Evolutionary conservation across 495 filamentous ascomycete genomes (phyloP).

Genomic region (Aspergillus campestris): DNA sequence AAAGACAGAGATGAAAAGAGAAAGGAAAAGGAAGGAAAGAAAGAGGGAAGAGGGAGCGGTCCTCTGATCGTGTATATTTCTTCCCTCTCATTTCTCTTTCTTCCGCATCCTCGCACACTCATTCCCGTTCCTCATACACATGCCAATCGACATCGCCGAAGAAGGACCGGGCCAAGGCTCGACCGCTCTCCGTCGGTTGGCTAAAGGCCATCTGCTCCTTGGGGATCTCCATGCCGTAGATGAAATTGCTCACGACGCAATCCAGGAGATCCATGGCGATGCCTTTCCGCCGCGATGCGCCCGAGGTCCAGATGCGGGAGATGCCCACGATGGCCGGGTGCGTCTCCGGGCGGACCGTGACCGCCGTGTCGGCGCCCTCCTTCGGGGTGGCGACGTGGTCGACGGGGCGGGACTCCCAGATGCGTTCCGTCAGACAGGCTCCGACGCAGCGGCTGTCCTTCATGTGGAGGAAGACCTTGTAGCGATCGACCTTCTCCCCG

Average conservation of each 20-base stretch:
- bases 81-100: not conserved
- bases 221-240: conserved; percentile 57
- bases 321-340: conserved; percentile 54
- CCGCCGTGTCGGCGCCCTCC: conserved; percentile 31
- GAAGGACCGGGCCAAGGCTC: conserved; percentile 52
- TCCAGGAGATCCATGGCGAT: conserved; percentile 56
- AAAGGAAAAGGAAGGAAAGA: no score
- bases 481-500: conserved; percentile 44
- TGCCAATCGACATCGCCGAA: conserved; percentile 49
- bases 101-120: conserved; percentile 6
- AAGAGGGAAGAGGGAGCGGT: no score
- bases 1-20: not conserved
- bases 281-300: conserved; percentile 48
- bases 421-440: conserved; percentile 57
- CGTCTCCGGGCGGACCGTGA: conserved; percentile 31
- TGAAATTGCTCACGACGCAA: conserved; percentile 52
- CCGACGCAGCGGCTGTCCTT: conserved; percentile 57
- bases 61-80: not conserved
- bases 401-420: conserved; percentile 48
- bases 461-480: conserved; percentile 58
- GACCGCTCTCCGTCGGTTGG: conserved; percentile 66
- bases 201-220: conserved; percentile 62
- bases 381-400: conserved; percentile 22
- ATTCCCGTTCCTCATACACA: conserved; percentile 37
- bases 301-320: conserved; percentile 67